Evolutionary conservation across 352 stramenopile genomes (phyloP).

Genomic region (Pythium vanterpoolii): DNA sequence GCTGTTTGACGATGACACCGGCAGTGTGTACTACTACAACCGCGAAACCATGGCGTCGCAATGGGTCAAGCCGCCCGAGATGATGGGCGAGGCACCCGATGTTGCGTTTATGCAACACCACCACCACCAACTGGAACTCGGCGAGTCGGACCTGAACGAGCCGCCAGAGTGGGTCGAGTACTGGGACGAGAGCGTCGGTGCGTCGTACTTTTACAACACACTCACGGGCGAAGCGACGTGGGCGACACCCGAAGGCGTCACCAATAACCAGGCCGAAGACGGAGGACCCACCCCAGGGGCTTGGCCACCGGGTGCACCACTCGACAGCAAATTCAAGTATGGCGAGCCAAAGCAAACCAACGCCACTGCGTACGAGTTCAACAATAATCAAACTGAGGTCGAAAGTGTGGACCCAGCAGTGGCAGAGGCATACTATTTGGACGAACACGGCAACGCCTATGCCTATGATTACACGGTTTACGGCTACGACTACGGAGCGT

Average conservation of each 20-base stretch:
- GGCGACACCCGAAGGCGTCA: constrained; percentile 35
- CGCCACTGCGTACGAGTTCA: neutral
- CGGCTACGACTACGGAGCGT: constrained; percentile 2
- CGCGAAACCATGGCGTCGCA: constrained; percentile 40
- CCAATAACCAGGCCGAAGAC: constrained; percentile 16
- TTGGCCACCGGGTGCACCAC: constrained; percentile 19
- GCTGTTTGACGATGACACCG: constrained; percentile 62
- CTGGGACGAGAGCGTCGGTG: constrained; percentile 64
- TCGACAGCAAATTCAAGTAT: constrained; percentile 12
- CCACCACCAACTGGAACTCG: neutral
- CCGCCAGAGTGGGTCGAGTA: constrained; percentile 60
- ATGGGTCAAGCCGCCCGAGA: constrained; percentile 46
- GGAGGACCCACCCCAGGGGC: neutral
- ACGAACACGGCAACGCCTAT: constrained; percentile 9
- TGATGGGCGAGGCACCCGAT: constrained; percentile 19
- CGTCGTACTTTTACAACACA: constrained; percentile 70
- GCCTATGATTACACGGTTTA: constrained; percentile 4
- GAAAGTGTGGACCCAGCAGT: neutral
- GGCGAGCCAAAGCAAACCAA: neutral
- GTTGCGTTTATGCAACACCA: neutral
- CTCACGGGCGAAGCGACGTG: constrained; percentile 68
- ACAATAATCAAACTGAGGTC: constrained; percentile 1
- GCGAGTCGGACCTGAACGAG: constrained; percentile 8
- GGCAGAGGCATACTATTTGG: neutral
- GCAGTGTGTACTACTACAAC: constrained; percentile 73